Evolutionary conservation across 257 asterid genomes (phyloP).

Genomic region (Rauvolfia tetraphylla): DNA sequence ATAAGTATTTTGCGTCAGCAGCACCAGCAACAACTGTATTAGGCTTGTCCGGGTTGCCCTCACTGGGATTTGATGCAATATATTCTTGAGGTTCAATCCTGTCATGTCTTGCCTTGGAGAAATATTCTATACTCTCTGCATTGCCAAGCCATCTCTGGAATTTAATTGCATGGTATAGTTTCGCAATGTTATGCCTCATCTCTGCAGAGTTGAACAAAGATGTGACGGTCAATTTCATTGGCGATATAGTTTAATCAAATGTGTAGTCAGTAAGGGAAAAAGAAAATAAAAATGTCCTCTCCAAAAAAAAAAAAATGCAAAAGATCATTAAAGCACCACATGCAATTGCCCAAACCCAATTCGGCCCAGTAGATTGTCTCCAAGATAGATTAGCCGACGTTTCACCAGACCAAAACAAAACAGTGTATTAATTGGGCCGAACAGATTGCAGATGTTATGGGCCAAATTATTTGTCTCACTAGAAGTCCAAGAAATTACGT

Average conservation of each 20-base stretch:
- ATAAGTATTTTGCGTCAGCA: conserved; percentile 26
- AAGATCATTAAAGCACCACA: too few species aligned
- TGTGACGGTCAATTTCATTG: neutral
- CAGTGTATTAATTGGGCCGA: neutral
- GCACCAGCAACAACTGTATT: neutral
- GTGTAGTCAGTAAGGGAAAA: too few species aligned
- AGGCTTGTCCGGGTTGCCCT: conserved; percentile 1
- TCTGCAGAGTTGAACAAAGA: conserved; percentile 27
- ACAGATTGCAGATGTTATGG: neutral
- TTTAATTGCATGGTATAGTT: conserved; percentile 40
- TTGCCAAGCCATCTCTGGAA: conserved; percentile 36
- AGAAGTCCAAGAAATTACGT: too few species aligned
- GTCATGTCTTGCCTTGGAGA: conserved; percentile 9
- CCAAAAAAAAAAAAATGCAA: neutral
- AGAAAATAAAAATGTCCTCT: too few species aligned
- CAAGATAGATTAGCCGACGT: neutral
- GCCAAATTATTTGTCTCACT: neutral
- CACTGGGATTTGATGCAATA: conserved; percentile 11
- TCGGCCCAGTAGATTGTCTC: neutral
- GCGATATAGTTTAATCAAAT: too few species aligned
- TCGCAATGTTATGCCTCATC: conserved; percentile 47
- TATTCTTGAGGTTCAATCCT: conserved; percentile 25
- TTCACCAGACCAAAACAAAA: neutral
- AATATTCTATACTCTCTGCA: conserved; percentile 13
- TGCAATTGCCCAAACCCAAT: too few species aligned